Conservation (phyloP, 495 filamentous ascomycete genomes). For the Choiromyces venosus region DNA sequence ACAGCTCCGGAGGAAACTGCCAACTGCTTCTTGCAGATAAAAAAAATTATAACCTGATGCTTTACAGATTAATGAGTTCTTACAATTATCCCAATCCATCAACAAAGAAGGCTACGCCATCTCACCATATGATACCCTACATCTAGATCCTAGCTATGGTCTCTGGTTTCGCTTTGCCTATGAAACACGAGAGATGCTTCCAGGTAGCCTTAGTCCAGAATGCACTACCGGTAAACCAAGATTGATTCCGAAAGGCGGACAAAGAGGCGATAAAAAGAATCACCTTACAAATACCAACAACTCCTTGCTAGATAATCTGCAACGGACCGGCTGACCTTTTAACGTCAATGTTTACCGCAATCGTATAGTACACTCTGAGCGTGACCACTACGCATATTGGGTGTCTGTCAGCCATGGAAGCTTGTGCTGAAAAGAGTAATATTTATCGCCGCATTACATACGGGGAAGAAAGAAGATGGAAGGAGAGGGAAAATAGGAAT, state of each 20-base stretch:
- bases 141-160: background rate
- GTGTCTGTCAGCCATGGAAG: background rate
- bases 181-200: background rate
- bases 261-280: background rate
- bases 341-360: background rate
- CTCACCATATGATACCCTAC: background rate
- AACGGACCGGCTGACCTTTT: background rate
- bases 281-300: background rate
- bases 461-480: background rate
- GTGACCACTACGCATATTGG: background rate
- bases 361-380: background rate
- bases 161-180: background rate
- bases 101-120: background rate
- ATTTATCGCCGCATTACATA: background rate
- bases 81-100: background rate
- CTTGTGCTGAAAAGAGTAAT: background rate
- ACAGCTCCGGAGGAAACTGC: constrained; percentile 15
- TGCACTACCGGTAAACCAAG: background rate
- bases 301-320: background rate
- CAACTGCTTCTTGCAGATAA: constrained; percentile 10
- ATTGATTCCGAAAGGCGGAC: background rate
- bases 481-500: background rate
- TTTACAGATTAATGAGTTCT: background rate
- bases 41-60: background rate
- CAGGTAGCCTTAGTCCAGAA: background rate